Evolutionary conservation across 2,329 filamentous ascomycete genomes (phyloP), one percentile per base, ranked within the genome.

Genomic region (Pseudopyrenochaeta lycopersici): DNA sequence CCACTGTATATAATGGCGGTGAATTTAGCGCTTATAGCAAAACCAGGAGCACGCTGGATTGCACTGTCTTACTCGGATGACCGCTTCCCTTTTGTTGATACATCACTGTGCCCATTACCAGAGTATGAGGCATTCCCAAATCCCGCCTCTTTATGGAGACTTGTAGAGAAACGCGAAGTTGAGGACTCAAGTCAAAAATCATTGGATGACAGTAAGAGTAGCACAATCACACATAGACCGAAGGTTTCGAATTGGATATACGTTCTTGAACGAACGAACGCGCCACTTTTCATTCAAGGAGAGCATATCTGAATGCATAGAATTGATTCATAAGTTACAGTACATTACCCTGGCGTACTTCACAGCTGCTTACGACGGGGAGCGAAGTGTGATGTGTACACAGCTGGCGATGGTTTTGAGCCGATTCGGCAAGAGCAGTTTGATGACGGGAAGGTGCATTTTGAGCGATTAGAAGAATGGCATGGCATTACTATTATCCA

Each of bases 241-340:
- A 72, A 68, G 49, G 58, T 77, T 4, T 56, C 64, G 31, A 73
- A 78, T 51, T 77, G 72, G 71, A 54, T 78, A 1, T 78, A 79
- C 57, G 64, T 78, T 1, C 52, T 78, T 30, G 67, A 70, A 38
- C 58, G 76, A 43, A 78, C 76, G 27, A 58, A 72, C n/a, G 55
- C 64, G 2, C 55, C 62, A n/a, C 44, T 72, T 2, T 59, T 54
- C 40, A 15, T 62, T 23, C 44, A 57, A 20, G 54, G 60, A 38
- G 54, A 44, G 20, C 54, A 58, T 23, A 33, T 58, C 17, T 60
- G 23, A 27, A 27, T 27, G 23, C 4, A 27, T 27, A 27, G 23
- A n/a, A n/a, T n/a, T n/a, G n/a, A n/a, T n/a, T n/a, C n/a, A n/a
- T n/a, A n/a, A n/a, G n/a, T n/a, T n/a, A n/a, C n/a, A n/a, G n/a